Conservation (phyloP, 495 filamentous ascomycete species). For the Aspergillus conjunctus region DNA sequence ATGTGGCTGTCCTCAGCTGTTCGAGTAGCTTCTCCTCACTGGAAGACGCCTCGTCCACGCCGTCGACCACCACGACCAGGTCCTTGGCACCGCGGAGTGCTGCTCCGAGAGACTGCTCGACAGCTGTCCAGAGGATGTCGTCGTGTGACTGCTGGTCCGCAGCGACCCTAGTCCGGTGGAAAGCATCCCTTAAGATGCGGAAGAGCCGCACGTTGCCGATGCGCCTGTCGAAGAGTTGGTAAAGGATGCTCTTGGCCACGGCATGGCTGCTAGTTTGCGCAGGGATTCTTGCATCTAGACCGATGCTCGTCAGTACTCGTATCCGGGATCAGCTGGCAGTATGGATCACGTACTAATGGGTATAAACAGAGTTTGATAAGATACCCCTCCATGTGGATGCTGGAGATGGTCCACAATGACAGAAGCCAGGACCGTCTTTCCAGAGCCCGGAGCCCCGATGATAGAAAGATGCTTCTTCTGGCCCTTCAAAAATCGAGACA, state of each 20-base stretch:
- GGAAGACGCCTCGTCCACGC: constrained; percentile 39
- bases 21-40: constrained; percentile 34
- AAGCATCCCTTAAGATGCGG: constrained; percentile 37
- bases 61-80: constrained; percentile 42
- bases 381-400: constrained; percentile 38
- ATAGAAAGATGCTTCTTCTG: constrained; percentile 33
- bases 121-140: constrained; percentile 22
- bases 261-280: constrained; percentile 23
- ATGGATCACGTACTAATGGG: constrained; percentile 36
- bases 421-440: constrained; percentile 45
- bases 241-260: constrained; percentile 37
- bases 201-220: constrained; percentile 44
- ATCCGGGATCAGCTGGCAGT: neutral
- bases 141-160: constrained; percentile 35
- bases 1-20: constrained; percentile 28
- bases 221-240: constrained; percentile 44
- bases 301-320: neutral
- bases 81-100: constrained; percentile 37
- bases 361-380: constrained; percentile 39
- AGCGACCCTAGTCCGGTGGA: constrained; percentile 32
- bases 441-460: constrained; percentile 38
- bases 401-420: constrained; percentile 45
- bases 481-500: constrained; percentile 42
- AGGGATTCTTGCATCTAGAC: constrained; percentile 21
- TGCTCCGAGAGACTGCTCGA: constrained; percentile 24